Evolutionary conservation across 148 eudicot species (phyloP).

Genomic region (Hydrangea macrophylla): DNA sequence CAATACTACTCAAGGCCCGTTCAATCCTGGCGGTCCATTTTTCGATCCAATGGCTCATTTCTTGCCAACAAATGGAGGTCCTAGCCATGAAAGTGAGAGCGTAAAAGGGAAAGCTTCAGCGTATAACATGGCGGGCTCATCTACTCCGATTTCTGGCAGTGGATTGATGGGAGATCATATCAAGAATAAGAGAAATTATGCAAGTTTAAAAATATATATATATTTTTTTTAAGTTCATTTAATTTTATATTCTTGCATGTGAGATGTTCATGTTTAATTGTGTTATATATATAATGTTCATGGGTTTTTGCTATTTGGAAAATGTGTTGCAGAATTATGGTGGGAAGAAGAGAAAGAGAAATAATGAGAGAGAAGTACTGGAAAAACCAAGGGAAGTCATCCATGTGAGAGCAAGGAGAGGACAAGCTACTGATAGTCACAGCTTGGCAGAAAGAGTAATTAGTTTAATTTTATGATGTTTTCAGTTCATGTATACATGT

Average conservation of each 20-base stretch:
- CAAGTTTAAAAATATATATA: neutral
- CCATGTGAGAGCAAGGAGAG: constrained; percentile 89
- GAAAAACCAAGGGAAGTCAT: constrained; percentile 66
- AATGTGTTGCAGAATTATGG: constrained; percentile 26
- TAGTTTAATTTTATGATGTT: constrained; percentile 2
- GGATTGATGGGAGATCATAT: constrained; percentile 10
- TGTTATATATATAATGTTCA: neutral
- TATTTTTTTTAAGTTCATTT: neutral
- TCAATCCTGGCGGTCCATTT: constrained; percentile 7
- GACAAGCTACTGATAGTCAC: constrained; percentile 86
- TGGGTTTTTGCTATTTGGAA: neutral
- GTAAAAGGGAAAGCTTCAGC: neutral
- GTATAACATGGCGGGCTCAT: constrained; percentile 13
- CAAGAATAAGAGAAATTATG: constrained; percentile 1
- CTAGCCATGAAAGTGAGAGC: constrained; percentile 7
- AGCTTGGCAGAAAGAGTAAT: constrained; percentile 89
- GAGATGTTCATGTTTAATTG: no score
- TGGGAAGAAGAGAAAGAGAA: constrained; percentile 51
- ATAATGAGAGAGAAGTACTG: constrained; percentile 26
- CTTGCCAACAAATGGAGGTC: constrained; percentile 11
- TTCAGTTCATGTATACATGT: neutral
- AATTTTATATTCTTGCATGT: neutral
- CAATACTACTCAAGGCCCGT: constrained; percentile 3
- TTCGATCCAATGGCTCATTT: constrained; percentile 11
- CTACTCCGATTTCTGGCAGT: constrained; percentile 11